Conservation (phyloP, 768 basidiomycete species). For the Phanerochaete carnosa region DNA sequence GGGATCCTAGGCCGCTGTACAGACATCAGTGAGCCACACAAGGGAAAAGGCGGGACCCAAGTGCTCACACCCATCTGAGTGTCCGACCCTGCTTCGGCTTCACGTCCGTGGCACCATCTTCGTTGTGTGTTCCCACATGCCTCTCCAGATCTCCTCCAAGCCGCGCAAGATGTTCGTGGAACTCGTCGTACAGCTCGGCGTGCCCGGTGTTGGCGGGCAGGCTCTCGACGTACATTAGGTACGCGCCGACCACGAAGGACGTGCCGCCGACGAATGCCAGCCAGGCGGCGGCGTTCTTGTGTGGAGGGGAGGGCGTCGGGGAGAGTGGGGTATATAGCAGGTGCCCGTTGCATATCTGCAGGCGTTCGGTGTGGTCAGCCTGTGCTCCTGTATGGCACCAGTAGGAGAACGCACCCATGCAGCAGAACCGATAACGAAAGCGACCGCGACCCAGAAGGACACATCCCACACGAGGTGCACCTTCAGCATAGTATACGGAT, state of each 20-base stretch:
- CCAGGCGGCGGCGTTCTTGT: constrained; percentile 33
- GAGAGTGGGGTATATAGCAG: constrained; percentile 46
- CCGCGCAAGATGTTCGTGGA: background rate
- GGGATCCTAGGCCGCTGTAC: constrained; percentile 20
- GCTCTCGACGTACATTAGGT: constrained; percentile 52
- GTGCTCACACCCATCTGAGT: too few species aligned
- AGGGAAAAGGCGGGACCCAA: too few species aligned
- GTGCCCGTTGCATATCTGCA: constrained; percentile 57
- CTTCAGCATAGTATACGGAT: constrained; percentile 15
- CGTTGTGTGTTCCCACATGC: background rate
- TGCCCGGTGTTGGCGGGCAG: constrained; percentile 41
- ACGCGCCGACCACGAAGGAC: constrained; percentile 55
- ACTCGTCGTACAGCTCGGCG: constrained; percentile 33
- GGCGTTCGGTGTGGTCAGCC: background rate
- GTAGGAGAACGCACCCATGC: constrained; percentile 19
- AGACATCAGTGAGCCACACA: constrained; percentile 5
- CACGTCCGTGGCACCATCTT: background rate
- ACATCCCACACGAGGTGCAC: constrained; percentile 21
- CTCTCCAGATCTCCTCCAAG: constrained; percentile 13
- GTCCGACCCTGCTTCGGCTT: too few species aligned
- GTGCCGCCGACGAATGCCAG: constrained; percentile 58
- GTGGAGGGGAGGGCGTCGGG: constrained; percentile 2
- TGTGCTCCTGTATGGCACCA: constrained; percentile 26
- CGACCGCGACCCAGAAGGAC: constrained; percentile 24
- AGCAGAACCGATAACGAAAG: constrained; percentile 20